Base-by-base conservation (phyloP, 768 basidiomycete species). In the Leccinum sublutescens region DNA sequence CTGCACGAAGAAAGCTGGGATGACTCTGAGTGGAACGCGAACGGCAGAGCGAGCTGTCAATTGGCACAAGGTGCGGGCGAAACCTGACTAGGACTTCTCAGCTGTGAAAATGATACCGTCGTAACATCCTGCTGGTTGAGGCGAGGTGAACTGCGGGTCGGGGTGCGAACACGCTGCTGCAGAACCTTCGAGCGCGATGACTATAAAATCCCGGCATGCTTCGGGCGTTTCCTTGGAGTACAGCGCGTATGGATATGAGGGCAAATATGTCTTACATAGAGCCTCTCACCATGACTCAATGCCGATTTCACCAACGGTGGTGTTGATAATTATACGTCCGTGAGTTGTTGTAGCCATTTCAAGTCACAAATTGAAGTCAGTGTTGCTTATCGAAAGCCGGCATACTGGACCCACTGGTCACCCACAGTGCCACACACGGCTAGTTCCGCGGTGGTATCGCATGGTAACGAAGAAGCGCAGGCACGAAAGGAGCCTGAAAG, bases 101-200 rank as follows among this genome's bases (percentile, higher is more conserved):
- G 89, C 95, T 85, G 75, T 97, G 95, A 98, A 97, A 50, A 96
- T 91, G 55, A 94, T 89, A 36, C 91, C 90, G 60, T 98, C 96
- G 75, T 98, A 98, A 74, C 96, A 98, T 8, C 96, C 95, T 95
- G 66, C 10, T 55, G 10, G 48, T 17, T 7, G 17, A 59, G 48
- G 33, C 23, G 38, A 59, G 52, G 60, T 62, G 19, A 61, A 60
- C 33, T 21, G 50, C 49, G 52, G 2, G 49, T 25, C 23, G 43
- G 34, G 47, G 31, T 45, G 25, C 10, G 29, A 43, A 43, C n/a
- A 10, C 43, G n/a, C 43, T 43, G 33, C 43, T 11, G 29, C 61
- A 47, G 50, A 59, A 91, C 93, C 93, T 80, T 95, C 91, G 84
- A 95, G 88, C 1, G 91, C 87, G 50, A 96, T 79, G 14, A 89